Base-by-base conservation (phyloP, 2,329 filamentous ascomycete genomes). In the Phialophora chinensis region DNA sequence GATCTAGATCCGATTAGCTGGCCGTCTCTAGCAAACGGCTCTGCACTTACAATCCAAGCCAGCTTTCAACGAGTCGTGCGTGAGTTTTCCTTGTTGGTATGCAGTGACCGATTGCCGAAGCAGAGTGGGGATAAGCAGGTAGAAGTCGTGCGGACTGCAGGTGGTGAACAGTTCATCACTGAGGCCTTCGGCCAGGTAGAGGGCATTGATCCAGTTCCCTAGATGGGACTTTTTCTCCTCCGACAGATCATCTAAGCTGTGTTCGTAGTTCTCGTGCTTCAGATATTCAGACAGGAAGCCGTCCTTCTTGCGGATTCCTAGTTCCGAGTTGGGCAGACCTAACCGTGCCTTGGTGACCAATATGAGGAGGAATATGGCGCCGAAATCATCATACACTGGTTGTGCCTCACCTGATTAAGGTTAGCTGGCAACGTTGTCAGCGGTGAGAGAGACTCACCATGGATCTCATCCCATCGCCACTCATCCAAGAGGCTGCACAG, bases 391-490 rank as follows among this genome's bases (percentile, higher is more conserved):
- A 69, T 89, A 90, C 2, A 88, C 82, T 0, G 87, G 87, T 71
- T 88, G 87, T 61, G 86, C 86, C 71, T 90, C 87, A 54, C 82
- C 81, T 82, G 58, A 38, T 1, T 47, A 14, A 44, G 27, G 8
- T 67, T 75, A 57, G 77, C 72, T 65, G 20, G 64, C 58, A 31
- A 20, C 31, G 14, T n/a, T 20, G 7, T 23, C 12, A 3, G 44
- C 55, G 17, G 17, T 3, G 38, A 44, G 4, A 12, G 20, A 38
- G 20, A 58, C 67, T 64, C 72, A 82, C 83, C 84, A 76, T 89
- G 86, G 63, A 89, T 87, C 69, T 87, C 86, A 62, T 89, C 87
- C 76, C 87, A 88, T 50, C 82, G 82, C 87, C 87, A 90, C n/a
- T 84, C 81, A 70, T 89, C 86, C 14, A 90, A 75, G 53, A 88